phyloP scores from a whole-genome alignment of 805 yeast species.

The Zygosaccharomyces bailii region DNA sequence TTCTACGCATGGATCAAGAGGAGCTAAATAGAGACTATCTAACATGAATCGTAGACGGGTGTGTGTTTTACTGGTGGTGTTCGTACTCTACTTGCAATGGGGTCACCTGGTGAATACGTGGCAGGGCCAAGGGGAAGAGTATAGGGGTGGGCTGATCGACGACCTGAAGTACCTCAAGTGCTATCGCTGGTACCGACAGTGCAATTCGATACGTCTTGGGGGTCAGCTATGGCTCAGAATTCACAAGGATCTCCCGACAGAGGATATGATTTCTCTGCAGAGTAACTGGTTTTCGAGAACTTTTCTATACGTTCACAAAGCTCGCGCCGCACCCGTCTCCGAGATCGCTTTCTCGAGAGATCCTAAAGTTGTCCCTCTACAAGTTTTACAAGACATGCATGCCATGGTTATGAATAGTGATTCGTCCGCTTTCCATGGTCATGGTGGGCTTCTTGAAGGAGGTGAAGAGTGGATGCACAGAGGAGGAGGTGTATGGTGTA shows the following conservation, averaged over 20 bases:
- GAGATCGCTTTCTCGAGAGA: constrained; percentile 45
- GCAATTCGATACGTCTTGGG: constrained; percentile 11
- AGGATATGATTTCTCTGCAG: constrained; percentile 15
- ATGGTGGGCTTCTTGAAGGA: constrained; percentile 11
- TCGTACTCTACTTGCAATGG: not conserved
- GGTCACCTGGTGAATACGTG: not conserved
- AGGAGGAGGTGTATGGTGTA: constrained; percentile 55
- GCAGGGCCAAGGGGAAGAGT: constrained; percentile 15
- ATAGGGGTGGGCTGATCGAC: constrained; percentile 32
- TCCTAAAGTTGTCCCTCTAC: constrained; percentile 37
- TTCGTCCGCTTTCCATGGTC: constrained; percentile 28
- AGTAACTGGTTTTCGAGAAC: constrained; percentile 23
- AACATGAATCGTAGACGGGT: not conserved
- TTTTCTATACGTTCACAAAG: constrained; percentile 30
- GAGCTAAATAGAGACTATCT: constrained; percentile 10
- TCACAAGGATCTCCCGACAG: constrained; percentile 24
- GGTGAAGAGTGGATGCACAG: constrained; percentile 43
- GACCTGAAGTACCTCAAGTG: constrained; percentile 33
- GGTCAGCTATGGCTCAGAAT: constrained; percentile 32
- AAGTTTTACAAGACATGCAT: constrained; percentile 37
- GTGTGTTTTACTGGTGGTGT: not conserved
- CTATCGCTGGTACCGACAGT: constrained; percentile 32
- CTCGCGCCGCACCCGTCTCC: constrained; percentile 36
- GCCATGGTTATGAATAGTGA: constrained; percentile 32
- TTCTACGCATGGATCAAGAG: constrained; percentile 23